A percentile compares a stretch with the other conserved stretches of the same genome.
These are phyloP conservation scores for Apiospora kogelbergensis DNA, from an alignment of 2,329 filamentous ascomycete genomes.

Conservation along the genomic window DNA sequence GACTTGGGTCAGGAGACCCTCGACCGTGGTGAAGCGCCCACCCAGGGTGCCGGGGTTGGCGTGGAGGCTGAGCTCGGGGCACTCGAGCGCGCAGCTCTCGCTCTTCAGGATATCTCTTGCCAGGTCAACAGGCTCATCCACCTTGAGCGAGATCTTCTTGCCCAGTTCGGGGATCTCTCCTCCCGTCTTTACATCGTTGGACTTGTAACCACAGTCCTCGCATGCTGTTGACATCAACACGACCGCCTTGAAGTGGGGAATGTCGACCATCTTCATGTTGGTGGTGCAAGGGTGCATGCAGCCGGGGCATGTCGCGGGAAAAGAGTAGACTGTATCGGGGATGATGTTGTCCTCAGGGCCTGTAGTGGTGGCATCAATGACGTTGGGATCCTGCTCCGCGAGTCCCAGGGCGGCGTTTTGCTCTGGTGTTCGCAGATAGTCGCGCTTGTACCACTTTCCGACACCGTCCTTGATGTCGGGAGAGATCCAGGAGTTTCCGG, in stretches of 20 bases:
- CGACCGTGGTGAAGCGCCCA: conserved; percentile 94
- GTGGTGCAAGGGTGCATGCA: conserved; percentile 85
- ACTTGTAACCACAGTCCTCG: conserved; percentile 88
- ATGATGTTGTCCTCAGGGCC: conserved; percentile 73
- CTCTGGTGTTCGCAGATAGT: conserved; percentile 78
- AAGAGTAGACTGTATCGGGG: conserved; percentile 88
- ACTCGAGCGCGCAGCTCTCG: conserved; percentile 84
- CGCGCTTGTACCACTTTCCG: conserved; percentile 86
- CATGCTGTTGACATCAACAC: conserved; percentile 94
- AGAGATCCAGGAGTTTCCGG: conserved; percentile 95
- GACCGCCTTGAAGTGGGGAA: conserved; percentile 97
- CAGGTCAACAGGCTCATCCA: conserved; percentile 71
- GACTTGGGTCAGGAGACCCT: conserved; percentile 89
- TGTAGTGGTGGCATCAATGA: conserved; percentile 44
- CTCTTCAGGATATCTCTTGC: conserved; percentile 94
- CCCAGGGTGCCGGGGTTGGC: conserved; percentile 94
- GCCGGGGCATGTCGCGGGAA: conserved; percentile 88
- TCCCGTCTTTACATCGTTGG: conserved; percentile 96
- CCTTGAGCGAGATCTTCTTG: conserved; percentile 75
- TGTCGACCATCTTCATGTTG: conserved; percentile 98
- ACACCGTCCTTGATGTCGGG: conserved; percentile 76
- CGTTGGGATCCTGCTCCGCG: conserved; percentile 45
- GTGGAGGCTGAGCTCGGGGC: conserved; percentile 81
- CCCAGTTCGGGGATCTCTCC: conserved; percentile 87
- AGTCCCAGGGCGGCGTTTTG: conserved; percentile 88